Evolutionary conservation across 2,329 filamentous ascomycete genomes (phyloP).

Genomic region (Colletotrichum sansevieriae): DNA sequence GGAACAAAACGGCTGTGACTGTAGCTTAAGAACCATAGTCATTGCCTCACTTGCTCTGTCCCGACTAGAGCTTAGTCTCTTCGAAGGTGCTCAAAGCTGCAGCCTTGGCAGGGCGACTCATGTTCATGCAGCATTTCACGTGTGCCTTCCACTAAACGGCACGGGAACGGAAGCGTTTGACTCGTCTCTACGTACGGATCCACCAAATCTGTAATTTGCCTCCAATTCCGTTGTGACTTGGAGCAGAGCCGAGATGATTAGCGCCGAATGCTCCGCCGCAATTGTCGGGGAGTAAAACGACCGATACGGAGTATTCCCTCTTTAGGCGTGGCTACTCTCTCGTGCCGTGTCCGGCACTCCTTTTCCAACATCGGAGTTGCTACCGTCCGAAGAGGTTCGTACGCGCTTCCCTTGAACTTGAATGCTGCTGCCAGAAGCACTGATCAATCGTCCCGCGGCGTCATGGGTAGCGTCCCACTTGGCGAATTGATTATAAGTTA

Average conservation of each 20-base stretch:
- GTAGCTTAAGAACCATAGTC: background rate
- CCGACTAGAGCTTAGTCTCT: slow-evolving; percentile 1
- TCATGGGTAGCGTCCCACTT: slow-evolving; percentile 72
- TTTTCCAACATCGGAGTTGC: background rate
- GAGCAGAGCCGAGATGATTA: background rate
- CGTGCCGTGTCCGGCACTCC: background rate
- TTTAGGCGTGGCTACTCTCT: background rate
- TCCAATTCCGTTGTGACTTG: background rate
- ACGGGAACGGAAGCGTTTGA: slow-evolving; percentile 1
- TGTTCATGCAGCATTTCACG: slow-evolving; percentile 1
- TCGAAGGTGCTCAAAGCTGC: background rate
- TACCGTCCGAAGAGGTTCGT: slow-evolving; percentile 10
- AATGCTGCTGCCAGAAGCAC: background rate
- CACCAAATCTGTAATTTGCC: background rate
- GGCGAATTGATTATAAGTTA: slow-evolving; percentile 62
- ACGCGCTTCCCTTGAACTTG: slow-evolving; percentile 4
- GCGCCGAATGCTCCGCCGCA: background rate
- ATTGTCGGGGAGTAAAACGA: background rate
- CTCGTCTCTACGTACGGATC: background rate
- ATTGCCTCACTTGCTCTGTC: slow-evolving; percentile 2
- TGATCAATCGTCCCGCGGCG: slow-evolving; percentile 50
- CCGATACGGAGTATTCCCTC: background rate
- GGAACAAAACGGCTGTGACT: background rate
- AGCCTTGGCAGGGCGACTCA: slow-evolving; percentile 7
- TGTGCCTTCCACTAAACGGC: background rate